A percentile compares a stretch with the other conserved stretches of the same genome.
phyloP scores from a whole-genome alignment of 139 green algal species.

The Tetraselmis chui region DNA sequence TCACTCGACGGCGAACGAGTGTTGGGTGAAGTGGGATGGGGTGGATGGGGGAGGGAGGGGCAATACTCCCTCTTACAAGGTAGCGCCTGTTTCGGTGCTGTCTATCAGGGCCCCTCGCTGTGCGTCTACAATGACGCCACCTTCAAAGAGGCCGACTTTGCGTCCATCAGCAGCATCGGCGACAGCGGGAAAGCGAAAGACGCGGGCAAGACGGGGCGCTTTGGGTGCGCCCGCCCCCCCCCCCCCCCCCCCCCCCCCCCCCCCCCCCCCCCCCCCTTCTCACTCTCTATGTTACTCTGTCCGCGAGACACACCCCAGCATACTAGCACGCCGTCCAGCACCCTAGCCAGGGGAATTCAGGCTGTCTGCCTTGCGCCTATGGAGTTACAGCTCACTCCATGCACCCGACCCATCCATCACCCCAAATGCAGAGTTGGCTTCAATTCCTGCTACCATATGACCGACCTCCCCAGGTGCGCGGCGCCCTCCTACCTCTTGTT shows the following conservation, averaged over 20 bases:
- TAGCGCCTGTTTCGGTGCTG: conserved; percentile 23
- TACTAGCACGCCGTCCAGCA: background rate
- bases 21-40: too few relatives aligned
- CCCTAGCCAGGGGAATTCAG: background rate
- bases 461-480: conserved; percentile 43
- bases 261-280: background rate
- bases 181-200: conserved; percentile 54
- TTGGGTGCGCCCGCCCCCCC: conserved; percentile 30
- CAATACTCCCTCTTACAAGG: too few relatives aligned
- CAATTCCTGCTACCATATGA: conserved; percentile 69
- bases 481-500: too few relatives aligned
- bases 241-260: background rate
- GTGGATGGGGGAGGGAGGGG: too few relatives aligned
- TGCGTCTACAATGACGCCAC: conserved; percentile 62
- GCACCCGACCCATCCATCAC: too few relatives aligned
- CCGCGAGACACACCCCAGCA: background rate
- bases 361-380: background rate
- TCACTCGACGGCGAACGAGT: too few relatives aligned
- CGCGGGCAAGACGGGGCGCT: conserved; percentile 52
- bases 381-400: too few relatives aligned
- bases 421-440: conserved; percentile 57
- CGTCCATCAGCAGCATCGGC: conserved; percentile 63
- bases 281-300: background rate
- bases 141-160: conserved; percentile 60
- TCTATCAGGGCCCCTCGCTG: conserved; percentile 62